These are phyloP conservation scores for Saussurea involucrata DNA, from an alignment of 129 eudicot genomes.

Conservation along the genomic window DNA sequence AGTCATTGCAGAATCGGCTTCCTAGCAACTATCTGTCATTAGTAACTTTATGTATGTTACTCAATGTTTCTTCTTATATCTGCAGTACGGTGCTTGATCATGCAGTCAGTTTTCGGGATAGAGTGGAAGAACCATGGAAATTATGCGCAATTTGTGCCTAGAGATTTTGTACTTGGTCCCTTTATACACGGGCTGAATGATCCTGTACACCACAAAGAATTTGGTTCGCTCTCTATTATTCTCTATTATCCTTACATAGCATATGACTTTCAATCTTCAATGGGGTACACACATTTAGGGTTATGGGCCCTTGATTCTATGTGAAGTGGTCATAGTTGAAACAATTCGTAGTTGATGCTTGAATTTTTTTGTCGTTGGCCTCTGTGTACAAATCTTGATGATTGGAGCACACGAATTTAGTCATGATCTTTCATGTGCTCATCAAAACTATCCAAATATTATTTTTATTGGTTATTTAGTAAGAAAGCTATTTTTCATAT, in stretches of 20 bases:
- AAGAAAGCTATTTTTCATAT: too few species aligned
- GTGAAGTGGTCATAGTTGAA: background rate
- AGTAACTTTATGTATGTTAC: slow-evolving; percentile 2
- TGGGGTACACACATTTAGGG: background rate
- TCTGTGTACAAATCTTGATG: too few species aligned
- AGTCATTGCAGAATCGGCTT: background rate
- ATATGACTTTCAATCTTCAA: background rate
- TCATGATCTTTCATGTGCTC: too few species aligned
- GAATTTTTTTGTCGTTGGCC: background rate
- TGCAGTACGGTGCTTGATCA: slow-evolving; percentile 87
- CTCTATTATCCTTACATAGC: background rate
- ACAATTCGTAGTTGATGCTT: background rate
- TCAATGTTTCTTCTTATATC: background rate
- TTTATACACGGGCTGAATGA: slow-evolving; percentile 84
- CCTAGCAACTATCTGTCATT: background rate
- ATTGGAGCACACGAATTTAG: too few species aligned
- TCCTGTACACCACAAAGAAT: slow-evolving; percentile 95
- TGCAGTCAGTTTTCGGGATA: slow-evolving; percentile 87
- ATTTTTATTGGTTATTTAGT: too few species aligned
- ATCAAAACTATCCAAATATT: too few species aligned
- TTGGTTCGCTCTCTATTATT: slow-evolving; percentile 52
- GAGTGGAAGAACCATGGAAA: slow-evolving; percentile 70
- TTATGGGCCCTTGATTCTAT: background rate
- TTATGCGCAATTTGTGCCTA: slow-evolving; percentile 55
- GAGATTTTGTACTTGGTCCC: slow-evolving; percentile 73